These are phyloP conservation scores for Blepharisma japonicum DNA, from an alignment of 73 alveolate genomes.

Conservation along the genomic window DNA sequence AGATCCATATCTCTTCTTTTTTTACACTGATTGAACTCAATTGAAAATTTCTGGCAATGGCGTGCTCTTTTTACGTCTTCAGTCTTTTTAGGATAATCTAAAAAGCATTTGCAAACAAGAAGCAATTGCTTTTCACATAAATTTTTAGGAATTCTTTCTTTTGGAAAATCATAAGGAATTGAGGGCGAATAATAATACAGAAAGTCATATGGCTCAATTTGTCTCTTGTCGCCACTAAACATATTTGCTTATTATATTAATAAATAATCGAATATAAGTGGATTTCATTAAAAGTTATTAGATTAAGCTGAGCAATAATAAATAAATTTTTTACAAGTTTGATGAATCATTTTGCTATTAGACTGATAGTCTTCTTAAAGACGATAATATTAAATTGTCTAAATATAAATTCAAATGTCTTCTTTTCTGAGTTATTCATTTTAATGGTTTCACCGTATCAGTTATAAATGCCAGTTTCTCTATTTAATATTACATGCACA, in stretches of 20 bases:
- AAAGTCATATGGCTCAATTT: constrained; percentile 27
- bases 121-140: constrained; percentile 22
- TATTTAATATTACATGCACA: too few species aligned
- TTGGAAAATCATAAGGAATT: constrained; percentile 31
- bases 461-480: too few species aligned
- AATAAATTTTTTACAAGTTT: too few species aligned
- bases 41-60: constrained; percentile 4
- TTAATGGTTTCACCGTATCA: too few species aligned
- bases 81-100: not conserved
- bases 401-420: too few species aligned
- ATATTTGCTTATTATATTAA: not conserved
- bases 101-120: not conserved
- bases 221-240: not conserved
- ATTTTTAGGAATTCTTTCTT: constrained; percentile 18
- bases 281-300: too few species aligned
- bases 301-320: too few species aligned
- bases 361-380: too few species aligned
- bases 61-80: constrained; percentile 3
- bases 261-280: not conserved
- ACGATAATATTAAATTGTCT: too few species aligned
- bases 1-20: constrained; percentile 21
- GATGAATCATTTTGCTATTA: too few species aligned
- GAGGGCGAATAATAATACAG: constrained; percentile 24
- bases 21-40: constrained; percentile 26
- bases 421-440: too few species aligned